These are phyloP conservation scores for Suhomyces yuchorum DNA, from an alignment of 1,139 yeast genomes.

Conservation along the genomic window DNA sequence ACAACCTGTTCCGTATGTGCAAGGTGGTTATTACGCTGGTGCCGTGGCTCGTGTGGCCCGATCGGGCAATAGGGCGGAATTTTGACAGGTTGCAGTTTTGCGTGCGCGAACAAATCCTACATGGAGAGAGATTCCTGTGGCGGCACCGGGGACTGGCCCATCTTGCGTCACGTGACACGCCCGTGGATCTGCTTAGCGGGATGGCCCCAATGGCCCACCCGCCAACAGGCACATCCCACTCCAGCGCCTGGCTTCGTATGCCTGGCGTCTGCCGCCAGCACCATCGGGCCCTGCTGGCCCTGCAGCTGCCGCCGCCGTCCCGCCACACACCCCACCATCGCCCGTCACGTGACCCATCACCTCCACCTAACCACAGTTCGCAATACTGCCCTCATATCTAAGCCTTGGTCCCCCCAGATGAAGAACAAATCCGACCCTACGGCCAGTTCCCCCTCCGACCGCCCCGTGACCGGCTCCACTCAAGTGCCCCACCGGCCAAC, in stretches of 20 bases:
- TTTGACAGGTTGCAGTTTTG: not conserved
- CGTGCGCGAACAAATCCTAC: too few relatives aligned
- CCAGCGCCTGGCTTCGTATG: too few relatives aligned
- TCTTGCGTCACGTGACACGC: not conserved
- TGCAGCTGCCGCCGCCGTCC: too few relatives aligned
- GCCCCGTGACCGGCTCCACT: not conserved
- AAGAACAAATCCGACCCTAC: not conserved
- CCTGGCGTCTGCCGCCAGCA: not conserved
- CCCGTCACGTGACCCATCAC: slow-evolving; percentile 6
- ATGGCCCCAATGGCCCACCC: not conserved
- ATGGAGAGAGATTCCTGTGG: too few relatives aligned
- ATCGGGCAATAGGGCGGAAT: not conserved
- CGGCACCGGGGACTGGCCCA: too few relatives aligned
- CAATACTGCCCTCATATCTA: slow-evolving; percentile 1
- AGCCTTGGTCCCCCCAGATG: not conserved
- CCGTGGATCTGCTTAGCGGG: not conserved
- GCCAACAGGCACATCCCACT: too few relatives aligned
- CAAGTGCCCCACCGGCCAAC: slow-evolving; percentile 2
- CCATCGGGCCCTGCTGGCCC: too few relatives aligned
- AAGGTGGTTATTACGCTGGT: not conserved
- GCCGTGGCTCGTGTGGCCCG: not conserved
- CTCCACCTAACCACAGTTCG: slow-evolving; percentile 5
- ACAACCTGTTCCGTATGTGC: not conserved
- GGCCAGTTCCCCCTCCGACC: not conserved
- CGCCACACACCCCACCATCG: slow-evolving; percentile 1